Conservation (phyloP, 2,329 filamentous ascomycete genomes). For the Aspergillus sp. region DNA sequence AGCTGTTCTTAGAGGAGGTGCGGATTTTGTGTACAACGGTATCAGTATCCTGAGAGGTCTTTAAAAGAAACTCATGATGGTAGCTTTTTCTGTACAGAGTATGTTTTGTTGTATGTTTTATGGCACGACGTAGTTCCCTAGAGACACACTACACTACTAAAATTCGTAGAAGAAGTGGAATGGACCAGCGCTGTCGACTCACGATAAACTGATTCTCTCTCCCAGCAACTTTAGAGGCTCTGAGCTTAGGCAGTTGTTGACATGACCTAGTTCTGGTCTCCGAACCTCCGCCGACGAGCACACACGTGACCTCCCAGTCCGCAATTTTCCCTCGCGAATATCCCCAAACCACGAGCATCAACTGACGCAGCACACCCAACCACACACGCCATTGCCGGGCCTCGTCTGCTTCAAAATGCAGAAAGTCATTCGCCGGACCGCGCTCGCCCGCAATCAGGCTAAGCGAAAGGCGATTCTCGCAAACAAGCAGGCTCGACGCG, state of each 20-base stretch:
- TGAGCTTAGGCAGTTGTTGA: neutral
- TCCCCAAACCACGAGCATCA: neutral
- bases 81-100: neutral
- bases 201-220: neutral
- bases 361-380: neutral
- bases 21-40: neutral
- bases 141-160: too few relatives aligned
- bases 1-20: neutral
- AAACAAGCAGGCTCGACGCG: conserved; percentile 46
- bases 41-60: neutral
- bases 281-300: neutral
- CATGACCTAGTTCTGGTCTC: neutral
- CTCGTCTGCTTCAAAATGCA: conserved; percentile 60
- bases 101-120: too few relatives aligned
- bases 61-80: neutral
- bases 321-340: conserved; percentile 29
- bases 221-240: neutral
- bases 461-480: conserved; percentile 51
- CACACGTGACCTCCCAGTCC: conserved; percentile 6
- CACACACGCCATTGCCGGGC: conserved; percentile 35
- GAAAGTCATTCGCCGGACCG: conserved; percentile 69
- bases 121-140: neutral
- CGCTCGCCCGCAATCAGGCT: conserved; percentile 69
- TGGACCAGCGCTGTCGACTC: neutral
- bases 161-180: neutral